Base-by-base conservation (phyloP, 2,329 filamentous ascomycete genomes). In the Arthrocladium fulminans region DNA sequence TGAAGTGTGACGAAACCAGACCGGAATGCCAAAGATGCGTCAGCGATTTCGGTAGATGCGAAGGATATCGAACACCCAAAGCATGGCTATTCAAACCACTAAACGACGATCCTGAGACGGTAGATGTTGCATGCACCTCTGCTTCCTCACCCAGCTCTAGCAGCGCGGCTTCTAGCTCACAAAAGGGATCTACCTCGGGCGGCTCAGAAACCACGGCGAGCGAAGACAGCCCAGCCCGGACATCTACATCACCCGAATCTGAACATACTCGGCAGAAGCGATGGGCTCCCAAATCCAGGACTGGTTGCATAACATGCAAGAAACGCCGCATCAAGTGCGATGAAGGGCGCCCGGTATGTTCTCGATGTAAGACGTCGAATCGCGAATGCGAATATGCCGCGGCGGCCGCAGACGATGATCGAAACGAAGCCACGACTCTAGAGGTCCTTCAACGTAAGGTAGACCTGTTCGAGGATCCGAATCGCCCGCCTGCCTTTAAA, bases 1-100 rank as follows among this genome's bases (percentile, higher is more conserved):
- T 59, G 9, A 59, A 59, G 27, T 53, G 51, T 23, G 48, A 53
- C 29, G 51, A 53, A 46, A 34, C 40, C 10, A 40, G 42, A 34
- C 48, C 48, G 4, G n/a, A 22, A 27, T 53, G 51, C 17, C 15
- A 12, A 13, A 47, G 44, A 38, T 53, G 51, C 23, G 15, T 51
- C 7, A 44, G 22, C 19, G 51, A 53, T 34, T 42, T 47, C 7
- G 49, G 42, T 30, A 41, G 15, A 17, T 53, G 51, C 20, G 48
- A 53, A 4, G 51, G 48, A 10, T 50, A 53, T 15, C 37, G 41
- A 20, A 24, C 43, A 29, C 40, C 51, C 19, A 53, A 53, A 45
- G 45, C 43, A 12, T 53, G 51, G 51, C 12, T 50, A 19, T 53
- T 48, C 27, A 30, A 48, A n/a, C 43, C 48, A 6, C 3, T 9